Evolutionary conservation across 768 basidiomycete species (phyloP).

Genomic region (Boletus patriciae): DNA sequence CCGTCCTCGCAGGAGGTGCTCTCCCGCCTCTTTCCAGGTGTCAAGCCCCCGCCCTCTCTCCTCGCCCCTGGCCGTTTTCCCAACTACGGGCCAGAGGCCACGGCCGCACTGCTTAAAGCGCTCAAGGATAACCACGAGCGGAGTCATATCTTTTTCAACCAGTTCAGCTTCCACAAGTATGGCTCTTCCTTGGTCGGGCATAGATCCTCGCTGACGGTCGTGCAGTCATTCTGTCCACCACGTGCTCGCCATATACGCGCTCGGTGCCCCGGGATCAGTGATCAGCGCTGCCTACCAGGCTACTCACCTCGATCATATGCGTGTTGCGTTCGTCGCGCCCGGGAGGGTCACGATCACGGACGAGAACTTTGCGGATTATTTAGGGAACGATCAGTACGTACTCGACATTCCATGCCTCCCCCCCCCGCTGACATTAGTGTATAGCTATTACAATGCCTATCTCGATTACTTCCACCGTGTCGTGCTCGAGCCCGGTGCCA

Average conservation of each 20-base stretch:
- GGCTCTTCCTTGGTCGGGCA: neutral
- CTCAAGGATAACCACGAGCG: slow-evolving; percentile 54
- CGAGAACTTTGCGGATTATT: slow-evolving; percentile 23
- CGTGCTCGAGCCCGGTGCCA: slow-evolving; percentile 30
- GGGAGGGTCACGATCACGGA: slow-evolving; percentile 26
- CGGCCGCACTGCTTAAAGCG: slow-evolving; percentile 37
- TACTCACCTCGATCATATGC: slow-evolving; percentile 41
- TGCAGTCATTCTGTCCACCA: slow-evolving; percentile 58
- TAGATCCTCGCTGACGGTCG: neutral
- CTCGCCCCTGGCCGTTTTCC: slow-evolving; percentile 40
- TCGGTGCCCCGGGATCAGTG: slow-evolving; percentile 51
- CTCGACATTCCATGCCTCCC: neutral
- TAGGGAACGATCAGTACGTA: slow-evolving; percentile 34
- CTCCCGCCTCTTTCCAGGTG: slow-evolving; percentile 32
- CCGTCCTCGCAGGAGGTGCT: slow-evolving; percentile 26
- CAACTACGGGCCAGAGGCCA: slow-evolving; percentile 41
- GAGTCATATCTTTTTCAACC: slow-evolving; percentile 56
- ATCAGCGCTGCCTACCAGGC: slow-evolving; percentile 43
- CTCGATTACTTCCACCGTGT: slow-evolving; percentile 32
- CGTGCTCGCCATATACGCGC: slow-evolving; percentile 54
- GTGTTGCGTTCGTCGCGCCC: slow-evolving; percentile 33
- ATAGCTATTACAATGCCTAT: slow-evolving; percentile 35
- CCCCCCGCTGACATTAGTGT: neutral
- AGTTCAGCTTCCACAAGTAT: slow-evolving; percentile 35
- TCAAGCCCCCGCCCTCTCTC: slow-evolving; percentile 32